Conservation (phyloP, 2,329 filamentous ascomycete genomes). For the Pseudogymnoascus sp. region DNA sequence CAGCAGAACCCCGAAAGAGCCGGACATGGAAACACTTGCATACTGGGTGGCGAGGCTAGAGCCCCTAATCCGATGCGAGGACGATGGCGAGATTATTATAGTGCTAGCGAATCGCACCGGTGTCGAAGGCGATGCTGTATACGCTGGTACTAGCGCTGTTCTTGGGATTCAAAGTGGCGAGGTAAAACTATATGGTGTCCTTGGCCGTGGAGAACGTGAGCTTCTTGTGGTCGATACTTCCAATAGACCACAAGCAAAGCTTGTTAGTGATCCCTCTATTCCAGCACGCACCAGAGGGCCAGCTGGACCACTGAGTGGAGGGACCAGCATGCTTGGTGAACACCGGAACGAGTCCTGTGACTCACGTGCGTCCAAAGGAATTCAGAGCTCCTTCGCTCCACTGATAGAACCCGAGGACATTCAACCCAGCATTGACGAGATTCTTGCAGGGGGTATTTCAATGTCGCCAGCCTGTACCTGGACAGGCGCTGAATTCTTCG, state of each 20-base stretch:
- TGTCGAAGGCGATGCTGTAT: constrained; percentile 57
- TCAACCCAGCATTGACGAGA: constrained; percentile 9
- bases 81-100: constrained; percentile 55
- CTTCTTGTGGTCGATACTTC: constrained; percentile 59
- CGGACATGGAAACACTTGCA: constrained; percentile 65
- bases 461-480: neutral
- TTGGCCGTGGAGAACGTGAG: constrained; percentile 64
- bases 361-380: neutral
- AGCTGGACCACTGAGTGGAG: no score
- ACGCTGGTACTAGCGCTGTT: constrained; percentile 69
- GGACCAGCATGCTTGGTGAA: neutral
- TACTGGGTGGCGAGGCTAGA: constrained; percentile 72
- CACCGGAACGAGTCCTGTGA: neutral
- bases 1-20: constrained; percentile 46
- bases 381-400: neutral
- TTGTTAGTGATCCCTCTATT: constrained; percentile 16
- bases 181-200: constrained; percentile 61
- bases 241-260: constrained; percentile 19
- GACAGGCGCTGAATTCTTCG: neutral
- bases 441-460: neutral
- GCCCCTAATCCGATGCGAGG: constrained; percentile 51
- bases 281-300: neutral
- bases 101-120: constrained; percentile 68
- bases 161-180: constrained; percentile 59
- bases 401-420: neutral